These are phyloP conservation scores for Phytophthora kernoviae DNA, from an alignment of 352 stramenopile genomes.

Conservation along the genomic window DNA sequence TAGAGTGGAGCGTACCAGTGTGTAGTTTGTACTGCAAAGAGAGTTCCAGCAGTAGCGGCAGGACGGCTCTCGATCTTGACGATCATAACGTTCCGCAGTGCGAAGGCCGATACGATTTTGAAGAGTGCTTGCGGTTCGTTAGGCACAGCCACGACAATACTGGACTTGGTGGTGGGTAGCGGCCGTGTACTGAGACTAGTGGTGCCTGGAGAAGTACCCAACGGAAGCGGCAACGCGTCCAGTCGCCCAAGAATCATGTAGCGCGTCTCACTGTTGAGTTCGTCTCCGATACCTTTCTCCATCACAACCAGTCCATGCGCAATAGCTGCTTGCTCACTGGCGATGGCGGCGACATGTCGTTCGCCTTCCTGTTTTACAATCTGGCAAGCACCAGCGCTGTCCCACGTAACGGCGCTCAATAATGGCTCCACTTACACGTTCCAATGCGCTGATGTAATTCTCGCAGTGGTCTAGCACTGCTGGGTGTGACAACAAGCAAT, in stretches of 20 bases:
- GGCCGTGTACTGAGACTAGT: conserved; percentile 11
- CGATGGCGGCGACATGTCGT: conserved; percentile 62
- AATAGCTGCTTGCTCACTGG: conserved; percentile 61
- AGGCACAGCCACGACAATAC: conserved; percentile 69
- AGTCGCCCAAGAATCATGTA: conserved; percentile 75
- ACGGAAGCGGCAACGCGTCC: conserved; percentile 45
- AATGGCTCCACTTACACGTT: conserved; percentile 53
- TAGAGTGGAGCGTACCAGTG: conserved; percentile 46
- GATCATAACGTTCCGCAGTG: conserved; percentile 76
- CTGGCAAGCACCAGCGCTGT: conserved; percentile 68
- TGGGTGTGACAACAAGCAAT: conserved; percentile 63
- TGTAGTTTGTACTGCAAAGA: conserved; percentile 72
- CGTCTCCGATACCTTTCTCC: conserved; percentile 59
- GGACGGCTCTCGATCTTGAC: conserved; percentile 86
- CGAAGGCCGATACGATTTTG: conserved; percentile 80
- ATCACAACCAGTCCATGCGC: conserved; percentile 62
- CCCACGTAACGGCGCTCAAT: conserved; percentile 70
- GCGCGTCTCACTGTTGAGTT: conserved; percentile 74
- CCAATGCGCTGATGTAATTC: conserved; percentile 66
- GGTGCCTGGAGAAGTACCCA: conserved; percentile 22
- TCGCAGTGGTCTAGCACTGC: conserved; percentile 72
- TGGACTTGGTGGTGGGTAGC: conserved; percentile 56
- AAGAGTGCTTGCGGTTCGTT: conserved; percentile 78
- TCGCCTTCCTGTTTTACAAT: conserved; percentile 59
- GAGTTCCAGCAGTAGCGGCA: conserved; percentile 55